Evolutionary conservation across 2,329 filamentous ascomycete genomes (phyloP).

Genomic region (Coniosporium tulheliwenetii): DNA sequence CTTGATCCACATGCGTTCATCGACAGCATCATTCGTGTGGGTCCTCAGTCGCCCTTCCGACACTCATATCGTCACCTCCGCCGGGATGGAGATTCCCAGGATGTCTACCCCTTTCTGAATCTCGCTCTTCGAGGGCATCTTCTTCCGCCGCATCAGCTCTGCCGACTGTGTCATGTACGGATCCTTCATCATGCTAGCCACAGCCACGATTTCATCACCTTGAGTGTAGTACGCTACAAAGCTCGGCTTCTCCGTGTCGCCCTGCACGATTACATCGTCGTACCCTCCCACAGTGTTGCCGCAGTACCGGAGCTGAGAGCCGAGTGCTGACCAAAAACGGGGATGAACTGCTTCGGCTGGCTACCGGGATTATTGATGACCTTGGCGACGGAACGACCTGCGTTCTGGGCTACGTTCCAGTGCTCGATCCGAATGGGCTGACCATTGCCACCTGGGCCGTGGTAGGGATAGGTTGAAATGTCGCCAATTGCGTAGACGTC

Average conservation of each 20-base stretch:
- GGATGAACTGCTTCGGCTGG: slow-evolving; percentile 61
- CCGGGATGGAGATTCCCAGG: slow-evolving; percentile 26
- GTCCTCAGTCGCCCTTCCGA: neutral
- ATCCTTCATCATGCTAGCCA: slow-evolving; percentile 82
- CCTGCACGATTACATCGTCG: slow-evolving; percentile 72
- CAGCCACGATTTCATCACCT: slow-evolving; percentile 74
- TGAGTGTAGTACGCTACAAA: slow-evolving; percentile 84
- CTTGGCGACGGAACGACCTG: slow-evolving; percentile 63
- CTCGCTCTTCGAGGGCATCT: slow-evolving; percentile 72
- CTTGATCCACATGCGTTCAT: neutral
- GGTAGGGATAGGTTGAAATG: slow-evolving; percentile 88
- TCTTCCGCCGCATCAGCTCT: slow-evolving; percentile 68
- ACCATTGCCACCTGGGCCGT: slow-evolving; percentile 70
- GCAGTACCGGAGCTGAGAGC: slow-evolving; percentile 81
- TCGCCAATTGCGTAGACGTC: slow-evolving; percentile 90
- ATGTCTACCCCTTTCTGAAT: slow-evolving; percentile 45
- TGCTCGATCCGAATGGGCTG: slow-evolving; percentile 76
- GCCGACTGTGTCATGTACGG: slow-evolving; percentile 70
- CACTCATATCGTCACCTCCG: slow-evolving; percentile 26
- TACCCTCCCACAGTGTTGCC: slow-evolving; percentile 72
- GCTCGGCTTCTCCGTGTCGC: slow-evolving; percentile 55
- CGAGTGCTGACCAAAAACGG: slow-evolving; percentile 90
- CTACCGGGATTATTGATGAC: slow-evolving; percentile 54
- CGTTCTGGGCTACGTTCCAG: slow-evolving; percentile 95
- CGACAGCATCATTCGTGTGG: neutral